Conservation (phyloP, 169 alveolate genomes). For the Babesia ovata region DNA sequence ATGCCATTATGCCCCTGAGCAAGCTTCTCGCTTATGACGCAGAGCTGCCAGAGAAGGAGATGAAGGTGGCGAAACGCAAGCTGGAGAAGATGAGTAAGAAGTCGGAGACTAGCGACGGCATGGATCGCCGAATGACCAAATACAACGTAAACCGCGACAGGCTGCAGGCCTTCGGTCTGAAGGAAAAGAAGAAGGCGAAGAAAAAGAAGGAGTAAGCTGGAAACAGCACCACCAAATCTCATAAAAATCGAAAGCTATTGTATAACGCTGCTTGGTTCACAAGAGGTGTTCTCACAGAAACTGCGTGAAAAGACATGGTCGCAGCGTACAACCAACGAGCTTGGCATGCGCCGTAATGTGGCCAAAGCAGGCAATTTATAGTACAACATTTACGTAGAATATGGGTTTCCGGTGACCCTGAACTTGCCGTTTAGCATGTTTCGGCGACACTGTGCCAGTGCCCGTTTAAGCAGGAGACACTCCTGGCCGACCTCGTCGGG, state of each 20-base stretch:
- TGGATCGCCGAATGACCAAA: conserved; percentile 38
- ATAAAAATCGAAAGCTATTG: neutral
- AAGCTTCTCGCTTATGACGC: conserved; percentile 50
- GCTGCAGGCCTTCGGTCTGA: conserved; percentile 49
- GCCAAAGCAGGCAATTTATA: neutral
- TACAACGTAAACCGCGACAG: conserved; percentile 57
- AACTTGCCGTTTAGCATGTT: conserved; percentile 75
- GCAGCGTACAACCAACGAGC: neutral
- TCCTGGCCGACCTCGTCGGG: conserved; percentile 77
- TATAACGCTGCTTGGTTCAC: neutral
- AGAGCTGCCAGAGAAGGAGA: conserved; percentile 14
- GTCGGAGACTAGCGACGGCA: neutral
- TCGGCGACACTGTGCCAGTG: conserved; percentile 82
- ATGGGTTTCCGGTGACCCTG: conserved; percentile 76
- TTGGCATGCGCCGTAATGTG: neutral
- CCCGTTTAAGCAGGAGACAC: conserved; percentile 75
- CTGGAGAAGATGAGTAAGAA: neutral
- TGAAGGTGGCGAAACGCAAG: neutral
- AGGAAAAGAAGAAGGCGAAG: neutral
- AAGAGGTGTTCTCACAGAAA: too few species aligned
- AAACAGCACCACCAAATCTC: neutral
- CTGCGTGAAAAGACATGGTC: neutral
- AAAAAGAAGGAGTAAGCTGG: neutral
- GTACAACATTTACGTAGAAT: conserved; percentile 54
- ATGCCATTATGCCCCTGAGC: conserved; percentile 67